phyloP scores from a whole-genome alignment of 306 rosid genomes.

The Rubus idaeus region DNA sequence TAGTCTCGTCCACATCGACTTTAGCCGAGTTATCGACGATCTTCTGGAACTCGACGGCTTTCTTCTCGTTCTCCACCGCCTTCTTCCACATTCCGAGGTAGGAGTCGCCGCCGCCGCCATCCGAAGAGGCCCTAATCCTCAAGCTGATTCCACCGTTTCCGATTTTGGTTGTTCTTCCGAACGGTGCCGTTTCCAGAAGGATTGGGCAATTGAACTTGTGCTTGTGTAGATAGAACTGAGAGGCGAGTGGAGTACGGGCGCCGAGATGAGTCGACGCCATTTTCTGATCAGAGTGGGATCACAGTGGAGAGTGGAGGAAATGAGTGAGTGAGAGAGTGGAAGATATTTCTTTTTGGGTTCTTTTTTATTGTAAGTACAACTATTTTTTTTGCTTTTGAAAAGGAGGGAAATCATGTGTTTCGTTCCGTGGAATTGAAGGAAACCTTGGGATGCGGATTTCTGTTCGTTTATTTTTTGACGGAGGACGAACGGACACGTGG shows the following conservation, averaged over 20 bases:
- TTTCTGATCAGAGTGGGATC: background rate
- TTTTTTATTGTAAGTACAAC: no score
- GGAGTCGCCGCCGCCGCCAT: conserved; percentile 37
- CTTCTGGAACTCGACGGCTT: conserved; percentile 46
- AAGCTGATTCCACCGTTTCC: conserved; percentile 10
- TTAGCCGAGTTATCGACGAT: conserved; percentile 32
- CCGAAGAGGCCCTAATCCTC: conserved; percentile 29
- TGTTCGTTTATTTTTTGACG: background rate
- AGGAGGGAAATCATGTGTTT: background rate
- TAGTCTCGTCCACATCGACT: no score
- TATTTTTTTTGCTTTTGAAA: background rate
- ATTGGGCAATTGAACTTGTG: background rate
- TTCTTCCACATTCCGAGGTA: conserved; percentile 91
- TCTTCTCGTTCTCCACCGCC: conserved; percentile 62
- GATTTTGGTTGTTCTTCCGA: background rate
- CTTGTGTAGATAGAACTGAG: conserved; percentile 10
- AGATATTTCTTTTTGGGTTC: background rate
- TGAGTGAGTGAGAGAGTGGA: background rate
- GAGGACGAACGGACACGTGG: background rate
- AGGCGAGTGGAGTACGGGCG: conserved; percentile 19
- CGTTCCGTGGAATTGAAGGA: background rate
- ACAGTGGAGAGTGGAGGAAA: background rate
- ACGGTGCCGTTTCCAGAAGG: conserved; percentile 1
- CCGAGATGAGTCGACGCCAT: conserved; percentile 53
- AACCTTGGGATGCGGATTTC: background rate